Base-by-base conservation (phyloP, 2,329 filamentous ascomycete genomes). In the Beauveria brongniartii region DNA sequence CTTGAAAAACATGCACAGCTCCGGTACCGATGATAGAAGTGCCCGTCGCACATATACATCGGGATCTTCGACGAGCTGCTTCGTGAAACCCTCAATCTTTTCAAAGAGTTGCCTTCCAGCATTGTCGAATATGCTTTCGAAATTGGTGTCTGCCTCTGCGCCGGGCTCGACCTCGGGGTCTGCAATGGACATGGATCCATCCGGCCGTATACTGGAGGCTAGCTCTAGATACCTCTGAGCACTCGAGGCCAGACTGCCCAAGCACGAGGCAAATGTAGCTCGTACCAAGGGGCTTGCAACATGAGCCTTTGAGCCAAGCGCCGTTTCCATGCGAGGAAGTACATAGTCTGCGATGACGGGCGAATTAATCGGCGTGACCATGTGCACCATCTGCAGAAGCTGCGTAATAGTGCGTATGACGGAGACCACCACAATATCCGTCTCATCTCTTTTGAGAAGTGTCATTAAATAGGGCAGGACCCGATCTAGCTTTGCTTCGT, bases 401-500 rank as follows among this genome's bases (percentile, higher is more conserved):
- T 97, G 92, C 0, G 93, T 93, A 66, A 97, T 84, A 4, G 91
- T 90, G 61, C 93, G 83, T 50, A 97, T 82, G 3, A 92, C 92
- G 26, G 92, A 86, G 54, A 96, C 86, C 52, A 91, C 88, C 16
- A 99, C 93, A 67, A 90, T 81, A 65, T 96, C 91, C 2, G 89
- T 86, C 66, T 87, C 86, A 70, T 99, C 94, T 63, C 85, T 88
- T 43, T 68, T 67, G 14, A 99, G 78, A 30, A 97, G 75, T 5
- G 86, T 84, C 75, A 96, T 89, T 41, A 97, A 78, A 70, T 97
- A 97, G 1, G 94, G 94, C 55, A 99, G 77, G 26, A 97, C 89
- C 55, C 94, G 86, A 72, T 99, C 95, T 54, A 99, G 79, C 72
- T 97, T 97, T 3, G 92, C 92, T 74, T 99, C 94, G 71, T 99